Percentiles rank a stretch among this genome's conserved stretches.
Evolutionary conservation across 805 yeast genomes (phyloP).

Genomic region (Cyberlindnera euphorbiae): DNA sequence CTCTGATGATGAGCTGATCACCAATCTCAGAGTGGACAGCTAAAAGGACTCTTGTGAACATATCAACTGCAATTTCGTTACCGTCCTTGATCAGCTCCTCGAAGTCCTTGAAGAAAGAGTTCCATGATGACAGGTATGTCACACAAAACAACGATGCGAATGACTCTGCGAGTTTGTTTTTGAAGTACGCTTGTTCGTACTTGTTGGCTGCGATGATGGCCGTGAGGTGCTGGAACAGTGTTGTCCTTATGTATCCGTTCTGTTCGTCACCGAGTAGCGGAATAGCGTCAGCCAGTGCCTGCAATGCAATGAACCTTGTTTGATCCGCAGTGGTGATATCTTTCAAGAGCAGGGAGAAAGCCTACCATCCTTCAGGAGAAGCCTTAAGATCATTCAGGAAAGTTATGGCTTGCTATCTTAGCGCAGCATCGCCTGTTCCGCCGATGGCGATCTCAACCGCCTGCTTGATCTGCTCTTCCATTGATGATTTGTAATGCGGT

Average conservation of each 20-base stretch:
- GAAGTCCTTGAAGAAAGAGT: conserved; percentile 46
- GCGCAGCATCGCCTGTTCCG: conserved; percentile 22
- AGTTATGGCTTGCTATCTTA: conserved; percentile 35
- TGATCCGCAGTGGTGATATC: conserved; percentile 26
- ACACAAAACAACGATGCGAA: conserved; percentile 47
- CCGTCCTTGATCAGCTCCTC: conserved; percentile 30
- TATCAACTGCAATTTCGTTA: conserved; percentile 42
- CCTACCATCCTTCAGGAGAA: conserved; percentile 43
- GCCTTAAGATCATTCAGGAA: conserved; percentile 38
- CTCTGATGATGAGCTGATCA: conserved; percentile 77
- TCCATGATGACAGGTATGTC: conserved; percentile 46
- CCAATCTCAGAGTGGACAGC: conserved; percentile 90
- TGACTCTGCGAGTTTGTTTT: conserved; percentile 55
- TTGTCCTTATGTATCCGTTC: conserved; percentile 22
- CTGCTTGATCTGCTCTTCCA: conserved; percentile 26
- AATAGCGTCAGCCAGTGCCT: conserved; percentile 24
- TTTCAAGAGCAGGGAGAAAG: conserved; percentile 37
- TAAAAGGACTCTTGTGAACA: conserved; percentile 66
- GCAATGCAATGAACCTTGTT: conserved; percentile 26
- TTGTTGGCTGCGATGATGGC: conserved; percentile 16
- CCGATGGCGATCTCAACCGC: conserved; percentile 29
- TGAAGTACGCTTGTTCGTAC: conserved; percentile 38
- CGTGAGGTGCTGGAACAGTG: conserved; percentile 18
- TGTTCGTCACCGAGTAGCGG: conserved; percentile 19
- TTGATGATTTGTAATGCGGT: conserved; percentile 1